phyloP scores from a whole-genome alignment of 108 stramenopile genomes.

The Halocafeteria seosinensis region DNA sequence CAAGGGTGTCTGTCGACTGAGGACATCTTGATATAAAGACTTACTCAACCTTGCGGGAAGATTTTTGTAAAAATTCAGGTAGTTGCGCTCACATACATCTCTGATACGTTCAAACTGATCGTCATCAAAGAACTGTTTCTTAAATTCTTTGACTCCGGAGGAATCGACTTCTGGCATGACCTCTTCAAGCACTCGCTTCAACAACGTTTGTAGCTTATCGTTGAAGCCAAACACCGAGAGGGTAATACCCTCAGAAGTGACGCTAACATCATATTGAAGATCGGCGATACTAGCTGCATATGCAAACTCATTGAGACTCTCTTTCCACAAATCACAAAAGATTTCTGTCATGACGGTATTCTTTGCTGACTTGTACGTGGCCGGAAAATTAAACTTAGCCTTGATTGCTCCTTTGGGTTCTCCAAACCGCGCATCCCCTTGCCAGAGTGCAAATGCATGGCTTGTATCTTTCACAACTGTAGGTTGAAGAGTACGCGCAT shows the following conservation, averaged over 20 bases:
- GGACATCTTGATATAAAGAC: too few species aligned
- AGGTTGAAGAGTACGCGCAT: neutral
- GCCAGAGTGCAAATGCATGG: neutral
- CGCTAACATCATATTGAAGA: neutral
- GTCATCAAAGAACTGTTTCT: neutral
- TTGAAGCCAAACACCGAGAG: constrained; percentile 45
- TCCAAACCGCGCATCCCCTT: neutral
- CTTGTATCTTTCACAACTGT: neutral
- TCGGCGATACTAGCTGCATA: constrained; percentile 12
- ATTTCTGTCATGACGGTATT: constrained; percentile 5
- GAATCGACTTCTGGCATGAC: constrained; percentile 11
- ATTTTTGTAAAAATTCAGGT: too few species aligned
- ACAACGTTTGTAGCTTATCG: constrained; percentile 50
- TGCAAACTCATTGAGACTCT: constrained; percentile 2
- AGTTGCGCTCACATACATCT: too few species aligned
- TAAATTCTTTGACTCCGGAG: constrained; percentile 11
- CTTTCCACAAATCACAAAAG: neutral
- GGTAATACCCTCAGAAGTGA: constrained; percentile 5
- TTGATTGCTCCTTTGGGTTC: constrained; percentile 2
- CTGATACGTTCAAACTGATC: too few species aligned
- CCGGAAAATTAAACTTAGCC: neutral
- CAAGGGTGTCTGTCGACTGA: too few species aligned
- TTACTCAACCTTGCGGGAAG: too few species aligned
- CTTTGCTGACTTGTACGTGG: neutral
- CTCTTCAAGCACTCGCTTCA: constrained; percentile 35